phyloP scores from a whole-genome alignment of 306 rosid species.

The Cucumis cinereus region DNA sequence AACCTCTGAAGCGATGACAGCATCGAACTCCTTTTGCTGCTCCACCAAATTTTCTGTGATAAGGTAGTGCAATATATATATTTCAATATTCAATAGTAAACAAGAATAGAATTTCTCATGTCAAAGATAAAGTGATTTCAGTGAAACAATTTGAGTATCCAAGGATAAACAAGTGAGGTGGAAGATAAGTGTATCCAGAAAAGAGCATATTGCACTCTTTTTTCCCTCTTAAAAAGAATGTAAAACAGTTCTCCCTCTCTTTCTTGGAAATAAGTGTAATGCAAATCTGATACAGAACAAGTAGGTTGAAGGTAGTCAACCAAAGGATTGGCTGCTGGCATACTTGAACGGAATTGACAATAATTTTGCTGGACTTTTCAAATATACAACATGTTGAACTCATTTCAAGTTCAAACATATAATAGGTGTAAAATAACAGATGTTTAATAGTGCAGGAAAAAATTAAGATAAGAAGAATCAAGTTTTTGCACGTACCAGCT shows the following conservation, averaged over 20 bases:
- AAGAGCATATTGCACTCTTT: neutral
- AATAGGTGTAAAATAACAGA: neutral
- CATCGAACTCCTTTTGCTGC: slow-evolving; percentile 69
- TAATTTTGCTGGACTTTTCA: neutral
- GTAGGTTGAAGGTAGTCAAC: neutral
- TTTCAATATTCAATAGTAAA: neutral
- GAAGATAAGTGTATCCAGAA: neutral
- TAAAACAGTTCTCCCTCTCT: neutral
- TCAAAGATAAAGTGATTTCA: neutral
- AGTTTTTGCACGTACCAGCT: slow-evolving; percentile 52
- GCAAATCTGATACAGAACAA: neutral
- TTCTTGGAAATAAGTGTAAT: neutral
- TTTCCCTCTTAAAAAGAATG: neutral
- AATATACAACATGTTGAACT: neutral
- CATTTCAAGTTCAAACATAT: neutral
- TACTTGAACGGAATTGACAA: neutral
- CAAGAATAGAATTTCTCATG: neutral
- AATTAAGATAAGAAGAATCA: neutral
- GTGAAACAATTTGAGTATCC: neutral
- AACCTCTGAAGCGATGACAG: slow-evolving; percentile 84
- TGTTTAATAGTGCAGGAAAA: neutral
- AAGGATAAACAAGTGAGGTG: neutral
- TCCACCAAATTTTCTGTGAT: slow-evolving; percentile 75
- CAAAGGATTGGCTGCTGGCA: neutral
- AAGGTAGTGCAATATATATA: neutral